Percentiles rank a stretch among this genome's conserved stretches.
phyloP scores from a whole-genome alignment of 2,329 filamentous ascomycete genomes.

The Trichoderma harzianum region DNA sequence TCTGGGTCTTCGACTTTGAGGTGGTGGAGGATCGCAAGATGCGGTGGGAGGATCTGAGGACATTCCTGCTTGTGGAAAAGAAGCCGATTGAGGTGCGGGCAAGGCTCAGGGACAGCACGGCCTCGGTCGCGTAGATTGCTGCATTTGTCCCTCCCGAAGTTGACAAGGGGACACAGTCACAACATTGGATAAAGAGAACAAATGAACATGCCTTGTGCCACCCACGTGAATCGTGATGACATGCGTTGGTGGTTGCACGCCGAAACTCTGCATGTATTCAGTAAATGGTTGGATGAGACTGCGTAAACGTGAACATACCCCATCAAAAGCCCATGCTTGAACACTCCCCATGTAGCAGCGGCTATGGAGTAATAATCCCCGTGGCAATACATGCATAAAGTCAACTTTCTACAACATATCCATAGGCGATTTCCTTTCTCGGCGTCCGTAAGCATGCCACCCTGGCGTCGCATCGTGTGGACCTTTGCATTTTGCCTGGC shows the following conservation, averaged over 20 bases:
- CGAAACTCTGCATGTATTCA: background rate
- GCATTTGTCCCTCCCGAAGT: background rate
- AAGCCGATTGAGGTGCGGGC: background rate
- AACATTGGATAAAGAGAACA: background rate
- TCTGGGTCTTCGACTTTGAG: conserved; percentile 19
- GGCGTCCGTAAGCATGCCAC: background rate
- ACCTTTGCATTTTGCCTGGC: background rate
- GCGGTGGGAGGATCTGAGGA: conserved; percentile 10
- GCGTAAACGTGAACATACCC: background rate
- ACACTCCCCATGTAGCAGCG: background rate
- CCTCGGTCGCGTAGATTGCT: background rate
- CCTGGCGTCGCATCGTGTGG: background rate
- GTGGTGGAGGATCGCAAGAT: conserved; percentile 2
- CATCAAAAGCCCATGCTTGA: background rate
- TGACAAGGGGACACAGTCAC: background rate
- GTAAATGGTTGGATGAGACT: background rate
- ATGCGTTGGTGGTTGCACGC: background rate
- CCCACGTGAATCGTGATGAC: background rate
- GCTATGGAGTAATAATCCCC: background rate
- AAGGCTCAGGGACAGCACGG: background rate
- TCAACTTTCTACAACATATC: background rate
- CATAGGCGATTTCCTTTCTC: background rate
- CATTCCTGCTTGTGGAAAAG: conserved; percentile 14
- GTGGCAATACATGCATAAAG: background rate
- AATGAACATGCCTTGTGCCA: background rate